Evolutionary conservation across 352 stramenopile genomes (phyloP).

Genomic region (Globisporangium viniferum): DNA sequence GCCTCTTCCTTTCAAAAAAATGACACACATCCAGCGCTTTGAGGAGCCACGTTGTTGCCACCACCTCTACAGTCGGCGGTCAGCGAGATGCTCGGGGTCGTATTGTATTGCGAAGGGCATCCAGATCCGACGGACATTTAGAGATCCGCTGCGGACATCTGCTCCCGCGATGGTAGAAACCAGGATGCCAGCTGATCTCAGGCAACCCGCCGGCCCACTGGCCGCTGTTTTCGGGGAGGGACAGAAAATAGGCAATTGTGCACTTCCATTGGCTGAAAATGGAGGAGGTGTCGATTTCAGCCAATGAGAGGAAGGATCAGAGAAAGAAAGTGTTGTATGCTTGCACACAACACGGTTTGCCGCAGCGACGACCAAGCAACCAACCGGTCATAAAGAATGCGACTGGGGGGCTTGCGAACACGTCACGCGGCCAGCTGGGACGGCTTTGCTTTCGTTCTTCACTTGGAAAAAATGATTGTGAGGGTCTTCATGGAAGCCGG

Average conservation of each 20-base stretch:
- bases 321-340: background rate
- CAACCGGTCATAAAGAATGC: background rate
- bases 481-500: background rate
- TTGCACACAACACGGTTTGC: background rate
- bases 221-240: background rate
- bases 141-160: slow-evolving; percentile 19
- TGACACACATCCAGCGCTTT: background rate
- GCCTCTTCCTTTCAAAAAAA: slow-evolving; percentile 4
- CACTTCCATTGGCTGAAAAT: background rate
- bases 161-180: slow-evolving; percentile 6
- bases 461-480: background rate
- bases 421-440: background rate
- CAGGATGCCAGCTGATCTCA: slow-evolving; percentile 16
- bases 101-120: too few species aligned
- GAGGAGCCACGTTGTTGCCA: background rate
- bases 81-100: background rate
- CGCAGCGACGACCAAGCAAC: background rate
- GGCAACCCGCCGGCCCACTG: background rate
- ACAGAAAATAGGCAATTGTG: background rate
- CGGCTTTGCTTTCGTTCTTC: background rate
- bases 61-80: slow-evolving; percentile 1
- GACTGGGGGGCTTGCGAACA: background rate
- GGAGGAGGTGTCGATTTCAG: background rate
- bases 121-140: background rate
- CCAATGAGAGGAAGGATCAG: background rate